Percentiles rank a stretch among this genome's conserved stretches.
phyloP scores from a whole-genome alignment of 139 green algal genomes.

The Coccomyxa sp. region DNA sequence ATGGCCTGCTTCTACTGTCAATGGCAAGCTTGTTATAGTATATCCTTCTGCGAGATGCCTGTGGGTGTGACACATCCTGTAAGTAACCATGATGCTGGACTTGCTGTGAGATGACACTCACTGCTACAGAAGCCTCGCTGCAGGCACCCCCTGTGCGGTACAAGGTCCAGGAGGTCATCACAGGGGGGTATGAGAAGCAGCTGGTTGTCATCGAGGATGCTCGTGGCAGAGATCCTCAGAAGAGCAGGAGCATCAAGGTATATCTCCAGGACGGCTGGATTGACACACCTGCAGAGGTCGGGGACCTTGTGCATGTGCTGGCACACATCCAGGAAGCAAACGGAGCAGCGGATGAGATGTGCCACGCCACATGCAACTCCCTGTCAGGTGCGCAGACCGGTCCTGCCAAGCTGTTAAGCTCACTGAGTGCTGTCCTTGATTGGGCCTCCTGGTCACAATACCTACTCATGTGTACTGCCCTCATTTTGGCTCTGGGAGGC shows the following conservation, averaged over 20 bases:
- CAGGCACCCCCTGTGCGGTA: conserved; percentile 49
- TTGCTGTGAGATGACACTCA: too few species aligned
- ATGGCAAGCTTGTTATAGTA: too few species aligned
- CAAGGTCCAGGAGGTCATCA: conserved; percentile 33
- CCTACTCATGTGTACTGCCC: background rate
- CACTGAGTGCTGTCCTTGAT: background rate
- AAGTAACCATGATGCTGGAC: too few species aligned
- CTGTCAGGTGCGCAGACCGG: background rate
- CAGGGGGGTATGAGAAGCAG: conserved; percentile 10
- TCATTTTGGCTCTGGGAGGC: background rate
- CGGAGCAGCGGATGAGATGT: too few species aligned
- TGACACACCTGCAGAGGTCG: conserved; percentile 36
- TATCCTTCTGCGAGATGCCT: too few species aligned
- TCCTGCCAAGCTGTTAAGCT: too few species aligned
- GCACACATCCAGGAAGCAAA: conserved; percentile 5
- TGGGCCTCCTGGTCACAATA: background rate
- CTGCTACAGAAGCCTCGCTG: too few species aligned
- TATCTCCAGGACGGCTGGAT: conserved; percentile 54
- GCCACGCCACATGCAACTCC: conserved; percentile 11
- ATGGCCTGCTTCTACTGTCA: too few species aligned
- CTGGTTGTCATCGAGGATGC: conserved; percentile 47
- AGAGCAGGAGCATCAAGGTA: too few species aligned
- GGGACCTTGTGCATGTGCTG: conserved; percentile 62
- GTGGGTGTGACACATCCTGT: too few species aligned
- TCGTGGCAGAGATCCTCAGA: conserved; percentile 29